Conservation (phyloP, 1,139 yeast genomes). For the Protomyces inundatus region DNA sequence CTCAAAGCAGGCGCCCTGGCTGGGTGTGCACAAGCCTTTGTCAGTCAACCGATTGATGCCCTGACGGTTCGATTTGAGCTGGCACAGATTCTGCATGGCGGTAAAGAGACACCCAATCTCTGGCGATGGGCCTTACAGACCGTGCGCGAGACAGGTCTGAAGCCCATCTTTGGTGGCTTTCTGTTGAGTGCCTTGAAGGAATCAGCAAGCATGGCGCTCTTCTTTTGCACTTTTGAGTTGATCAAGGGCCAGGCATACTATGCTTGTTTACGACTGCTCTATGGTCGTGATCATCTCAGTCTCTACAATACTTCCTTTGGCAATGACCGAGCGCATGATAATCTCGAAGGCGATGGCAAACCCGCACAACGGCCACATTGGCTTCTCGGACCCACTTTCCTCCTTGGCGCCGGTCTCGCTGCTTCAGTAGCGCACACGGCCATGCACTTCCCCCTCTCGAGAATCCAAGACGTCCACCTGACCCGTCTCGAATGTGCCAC, state of each 20-base stretch:
- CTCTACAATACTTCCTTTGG: background rate
- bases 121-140: constrained; percentile 73
- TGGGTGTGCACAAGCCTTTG: constrained; percentile 79
- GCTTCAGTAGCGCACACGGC: constrained; percentile 74
- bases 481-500: constrained; percentile 76
- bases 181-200: constrained; percentile 72
- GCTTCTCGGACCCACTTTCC: constrained; percentile 51
- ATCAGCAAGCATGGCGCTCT: constrained; percentile 77
- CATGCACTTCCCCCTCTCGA: constrained; percentile 76
- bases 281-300: constrained; percentile 23
- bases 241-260: constrained; percentile 46
- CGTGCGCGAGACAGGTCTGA: constrained; percentile 64
- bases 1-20: constrained; percentile 80
- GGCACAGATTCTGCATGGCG: constrained; percentile 61
- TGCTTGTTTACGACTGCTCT: constrained; percentile 27
- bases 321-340: background rate
- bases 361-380: constrained; percentile 22
- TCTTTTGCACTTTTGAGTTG: constrained; percentile 79
- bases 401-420: constrained; percentile 79
- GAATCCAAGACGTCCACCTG: constrained; percentile 72
- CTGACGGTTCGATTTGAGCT: constrained; percentile 75
- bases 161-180: constrained; percentile 88
- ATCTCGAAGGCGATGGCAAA: background rate
- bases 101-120: constrained; percentile 51
- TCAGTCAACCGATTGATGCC: constrained; percentile 93